A percentile compares a stretch with the other conserved stretches of the same genome.
Evolutionary conservation across 116 monocot genomes (phyloP).

Genomic region (Trichopus zeylanicus): DNA sequence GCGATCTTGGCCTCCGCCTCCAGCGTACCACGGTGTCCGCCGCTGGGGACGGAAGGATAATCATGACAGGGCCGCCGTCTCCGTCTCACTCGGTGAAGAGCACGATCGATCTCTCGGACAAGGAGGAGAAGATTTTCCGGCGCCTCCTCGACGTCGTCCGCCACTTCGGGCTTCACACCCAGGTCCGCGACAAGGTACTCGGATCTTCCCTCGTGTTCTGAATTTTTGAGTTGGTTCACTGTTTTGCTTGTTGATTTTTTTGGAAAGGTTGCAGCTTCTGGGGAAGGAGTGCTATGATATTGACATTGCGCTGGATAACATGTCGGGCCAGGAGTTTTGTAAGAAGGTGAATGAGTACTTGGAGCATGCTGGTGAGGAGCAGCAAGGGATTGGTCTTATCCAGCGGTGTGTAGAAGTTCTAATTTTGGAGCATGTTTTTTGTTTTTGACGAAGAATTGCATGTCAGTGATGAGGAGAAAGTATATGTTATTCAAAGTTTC

Average conservation of each 20-base stretch:
- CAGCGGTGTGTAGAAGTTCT: constrained; percentile 44
- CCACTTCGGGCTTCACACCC: constrained; percentile 61
- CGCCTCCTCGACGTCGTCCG: constrained; percentile 61
- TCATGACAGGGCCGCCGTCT: not conserved
- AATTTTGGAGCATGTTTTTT: too few species aligned
- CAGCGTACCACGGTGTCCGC: too few species aligned
- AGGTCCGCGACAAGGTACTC: constrained; percentile 88
- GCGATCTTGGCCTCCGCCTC: constrained; percentile 30
- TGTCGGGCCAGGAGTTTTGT: constrained; percentile 85
- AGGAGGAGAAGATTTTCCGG: constrained; percentile 76
- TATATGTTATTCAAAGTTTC: too few species aligned
- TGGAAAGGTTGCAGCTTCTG: constrained; percentile 40
- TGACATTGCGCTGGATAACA: constrained; percentile 88
- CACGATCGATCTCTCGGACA: constrained; percentile 54
- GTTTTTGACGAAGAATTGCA: too few species aligned
- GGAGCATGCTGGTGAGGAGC: constrained; percentile 38
- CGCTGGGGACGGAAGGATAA: too few species aligned
- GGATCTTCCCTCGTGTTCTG: not conserved
- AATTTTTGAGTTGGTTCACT: too few species aligned
- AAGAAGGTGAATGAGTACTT: constrained; percentile 79
- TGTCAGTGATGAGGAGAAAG: too few species aligned
- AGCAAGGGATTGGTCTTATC: constrained; percentile 62
- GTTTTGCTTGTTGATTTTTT: not conserved
- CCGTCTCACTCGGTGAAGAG: constrained; percentile 25
- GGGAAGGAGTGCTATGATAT: constrained; percentile 89